Conservation (phyloP, 768 basidiomycete species). For the Pisolithus sp. region DNA sequence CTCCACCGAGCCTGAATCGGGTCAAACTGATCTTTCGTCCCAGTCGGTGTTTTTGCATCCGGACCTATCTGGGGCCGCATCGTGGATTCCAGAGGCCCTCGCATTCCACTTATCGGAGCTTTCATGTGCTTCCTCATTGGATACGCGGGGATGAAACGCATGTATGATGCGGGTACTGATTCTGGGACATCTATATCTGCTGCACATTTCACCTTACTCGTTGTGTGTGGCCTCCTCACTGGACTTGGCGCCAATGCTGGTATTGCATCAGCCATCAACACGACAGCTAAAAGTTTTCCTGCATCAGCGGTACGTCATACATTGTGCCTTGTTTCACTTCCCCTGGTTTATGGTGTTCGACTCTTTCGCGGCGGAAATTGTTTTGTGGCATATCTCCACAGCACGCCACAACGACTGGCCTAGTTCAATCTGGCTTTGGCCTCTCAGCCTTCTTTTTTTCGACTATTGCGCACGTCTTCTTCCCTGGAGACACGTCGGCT, state of each 20-base stretch:
- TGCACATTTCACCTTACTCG: conserved; percentile 44
- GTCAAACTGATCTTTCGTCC: background rate
- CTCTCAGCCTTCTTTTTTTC: conserved; percentile 91
- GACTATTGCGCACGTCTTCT: conserved; percentile 61
- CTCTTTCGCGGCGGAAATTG: background rate
- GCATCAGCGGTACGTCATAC: conserved; percentile 51
- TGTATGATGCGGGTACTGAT: conserved; percentile 53
- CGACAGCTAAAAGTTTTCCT: conserved; percentile 79
- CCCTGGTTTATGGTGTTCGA: background rate
- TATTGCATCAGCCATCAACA: conserved; percentile 63
- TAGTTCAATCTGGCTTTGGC: conserved; percentile 87
- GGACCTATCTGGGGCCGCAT: conserved; percentile 79
- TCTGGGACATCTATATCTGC: conserved; percentile 32
- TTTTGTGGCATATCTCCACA: conserved; percentile 19
- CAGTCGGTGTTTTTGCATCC: conserved; percentile 70
- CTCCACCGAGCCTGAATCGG: background rate
- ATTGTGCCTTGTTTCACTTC: background rate
- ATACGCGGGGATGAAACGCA: conserved; percentile 65
- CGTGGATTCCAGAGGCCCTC: conserved; percentile 69
- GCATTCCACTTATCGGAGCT: conserved; percentile 53
- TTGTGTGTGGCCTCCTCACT: conserved; percentile 61
- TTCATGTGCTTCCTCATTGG: conserved; percentile 60
- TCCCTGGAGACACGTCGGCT: conserved; percentile 70
- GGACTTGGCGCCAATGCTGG: conserved; percentile 77
- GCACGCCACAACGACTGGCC: conserved; percentile 70